Evolutionary conservation across 2,329 filamentous ascomycete species (phyloP), one percentile per base, ranked within the genome.

Genomic region (Alternaria incomplexa): DNA sequence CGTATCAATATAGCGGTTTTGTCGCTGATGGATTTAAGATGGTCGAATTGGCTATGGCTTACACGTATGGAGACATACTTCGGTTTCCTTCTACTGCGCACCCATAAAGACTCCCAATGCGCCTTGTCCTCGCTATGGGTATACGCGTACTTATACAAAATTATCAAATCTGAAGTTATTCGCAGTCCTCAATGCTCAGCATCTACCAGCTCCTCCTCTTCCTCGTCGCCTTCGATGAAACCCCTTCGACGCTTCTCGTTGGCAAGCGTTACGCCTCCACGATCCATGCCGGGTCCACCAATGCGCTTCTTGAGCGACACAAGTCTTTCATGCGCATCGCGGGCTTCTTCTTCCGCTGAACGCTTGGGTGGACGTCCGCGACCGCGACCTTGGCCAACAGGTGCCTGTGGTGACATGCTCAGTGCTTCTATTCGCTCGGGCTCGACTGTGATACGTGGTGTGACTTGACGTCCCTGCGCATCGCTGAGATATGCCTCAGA

Each of bases 261-360:
- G 5, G 84, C 86, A 6, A 89, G 75, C 22, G 81, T 83, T 44
- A 83, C 83, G 5, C 87, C 87, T 44, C 82, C 84, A 47, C 81
- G 80, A 58, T 87, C 86, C 68, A 89, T 79, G 0, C 83, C 85
- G 13, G 77, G 77, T 4, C 84, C 81, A 3, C 87, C 87, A 65
- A 87, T 78, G 22, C 80, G 79, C 52, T 79, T 79, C 72, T 88
- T 88, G 63, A 83, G 83, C 46, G 81, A 79, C 32, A 83, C 78
- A 32, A 88, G 77, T 9, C 83, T 82, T 56, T 79, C 76, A 15
- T 83, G 68, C 4, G 83, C 78, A 50, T 84, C 80, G 44, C 76
- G 69, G 5, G 84, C 84, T 56, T 85, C 83, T 20, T 84, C 75
- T 58, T 83, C 80, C n/a, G 81, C 76, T 1, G 61, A 56, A 20